Base-by-base conservation (phyloP, 257 asterid species). In the Solanum ahanhuiri region DNA sequence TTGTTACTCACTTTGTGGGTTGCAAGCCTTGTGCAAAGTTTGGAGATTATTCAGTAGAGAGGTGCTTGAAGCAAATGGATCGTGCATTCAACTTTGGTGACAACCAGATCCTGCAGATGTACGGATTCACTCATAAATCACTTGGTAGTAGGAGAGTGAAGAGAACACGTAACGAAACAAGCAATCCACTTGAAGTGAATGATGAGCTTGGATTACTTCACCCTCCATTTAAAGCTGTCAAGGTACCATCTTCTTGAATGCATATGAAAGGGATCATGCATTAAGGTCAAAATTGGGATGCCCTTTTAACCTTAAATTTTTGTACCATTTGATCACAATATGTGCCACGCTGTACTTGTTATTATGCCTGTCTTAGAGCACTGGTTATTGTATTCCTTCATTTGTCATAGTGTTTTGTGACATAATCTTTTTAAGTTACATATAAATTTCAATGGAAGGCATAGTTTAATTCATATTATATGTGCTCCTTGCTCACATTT, bases 1-100 rank as follows among this genome's bases (percentile, higher is more conserved):
- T 96, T 22, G 98, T 96, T 41, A 96, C 99, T 86, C 99, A 96
- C 89, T 96, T 96, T 89, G 99, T 96, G 90, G 99, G 99, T 33
- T 96, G 99, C 87, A 96, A 96, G 91, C 99, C 99, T 64, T 96
- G 99, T 89, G 97, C 93, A 30, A 96, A 95, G 79, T 93, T 95
- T 25, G 97, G 98, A 84, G 99, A 96, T 94, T 93, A 93, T 87
- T 91, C 98, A 0, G 97, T 95, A 8, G 99, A 95, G 94, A 93
- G 94, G 88, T 96, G 99, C 85, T 93, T 96, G 92, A 96, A 93
- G 86, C 98, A 96, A 91, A 95, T 96, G 98, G 98, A 96, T 57
- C 91, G 98, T 0, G 98, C 98, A 2, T 93, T 93, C 82, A 91
- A 94, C 91, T 94, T 96, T 82, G 98, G 91, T 48, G 98, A 94